Evolutionary conservation across 2,329 filamentous ascomycete species (phyloP).

Genomic region (Cyphellophora europaea): DNA sequence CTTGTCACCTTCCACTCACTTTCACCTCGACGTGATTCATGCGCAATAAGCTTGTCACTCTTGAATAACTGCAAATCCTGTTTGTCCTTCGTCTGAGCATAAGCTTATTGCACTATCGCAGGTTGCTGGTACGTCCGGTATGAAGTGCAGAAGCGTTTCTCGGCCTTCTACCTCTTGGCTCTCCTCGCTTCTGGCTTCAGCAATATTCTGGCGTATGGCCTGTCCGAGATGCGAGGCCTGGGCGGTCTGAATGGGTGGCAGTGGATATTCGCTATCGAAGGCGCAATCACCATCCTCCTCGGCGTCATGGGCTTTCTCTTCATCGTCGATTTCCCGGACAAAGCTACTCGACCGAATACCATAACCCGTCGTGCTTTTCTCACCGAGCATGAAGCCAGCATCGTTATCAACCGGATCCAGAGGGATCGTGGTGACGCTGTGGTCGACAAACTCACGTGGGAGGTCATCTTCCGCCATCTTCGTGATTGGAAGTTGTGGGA

Average conservation of each 20-base stretch:
- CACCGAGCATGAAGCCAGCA: constrained; percentile 16
- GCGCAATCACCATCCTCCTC: constrained; percentile 23
- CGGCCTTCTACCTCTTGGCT: constrained; percentile 18
- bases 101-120: constrained; percentile 26
- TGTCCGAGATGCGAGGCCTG: constrained; percentile 22
- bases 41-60: too few species aligned
- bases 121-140: constrained; percentile 28
- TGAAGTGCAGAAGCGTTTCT: constrained; percentile 24
- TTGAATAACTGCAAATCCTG: too few species aligned
- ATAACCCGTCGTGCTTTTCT: constrained; percentile 16
- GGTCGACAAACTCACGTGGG: constrained; percentile 19
- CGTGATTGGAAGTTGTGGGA: constrained; percentile 25
- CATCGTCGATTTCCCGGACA: constrained; percentile 31
- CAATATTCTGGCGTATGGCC: constrained; percentile 28
- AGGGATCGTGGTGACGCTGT: constrained; percentile 26
- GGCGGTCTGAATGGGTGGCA: constrained; percentile 28
- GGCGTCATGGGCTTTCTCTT: constrained; percentile 25
- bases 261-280: constrained; percentile 23
- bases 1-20: too few species aligned
- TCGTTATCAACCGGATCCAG: constrained; percentile 28
- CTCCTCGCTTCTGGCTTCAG: constrained; percentile 20
- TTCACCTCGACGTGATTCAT: too few species aligned
- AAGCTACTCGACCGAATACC: constrained; percentile 9
- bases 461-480: constrained; percentile 20
- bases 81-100: not conserved